Evolutionary conservation across 169 alveolate genomes (phyloP).

Genomic region (Eimeria acervulina): DNA sequence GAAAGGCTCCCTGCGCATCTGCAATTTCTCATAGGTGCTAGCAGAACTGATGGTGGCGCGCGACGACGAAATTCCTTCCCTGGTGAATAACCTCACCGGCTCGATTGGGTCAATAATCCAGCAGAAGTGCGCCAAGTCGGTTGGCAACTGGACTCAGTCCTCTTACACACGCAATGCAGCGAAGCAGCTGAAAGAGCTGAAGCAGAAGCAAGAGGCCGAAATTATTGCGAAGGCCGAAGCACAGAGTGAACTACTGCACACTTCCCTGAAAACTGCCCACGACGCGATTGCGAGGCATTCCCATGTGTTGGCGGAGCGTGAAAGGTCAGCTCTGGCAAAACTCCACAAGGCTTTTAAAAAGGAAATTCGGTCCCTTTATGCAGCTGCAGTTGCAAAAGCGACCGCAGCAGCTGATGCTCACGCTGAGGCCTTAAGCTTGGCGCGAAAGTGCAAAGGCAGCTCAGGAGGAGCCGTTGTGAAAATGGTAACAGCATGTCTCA

Average conservation of each 20-base stretch:
- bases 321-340: slow-evolving; percentile 39
- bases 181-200: slow-evolving; percentile 52
- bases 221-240: slow-evolving; percentile 40
- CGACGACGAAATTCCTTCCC: slow-evolving; percentile 45
- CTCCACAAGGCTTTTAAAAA: slow-evolving; percentile 61
- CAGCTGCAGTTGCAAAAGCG: slow-evolving; percentile 34
- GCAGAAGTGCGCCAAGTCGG: slow-evolving; percentile 48
- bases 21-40: slow-evolving; percentile 1
- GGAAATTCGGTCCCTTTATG: slow-evolving; percentile 36
- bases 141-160: slow-evolving; percentile 59
- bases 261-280: slow-evolving; percentile 46
- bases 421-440: slow-evolving; percentile 6
- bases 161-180: slow-evolving; percentile 13
- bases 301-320: slow-evolving; percentile 65
- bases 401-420: slow-evolving; percentile 49
- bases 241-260: slow-evolving; percentile 64
- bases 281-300: slow-evolving; percentile 55
- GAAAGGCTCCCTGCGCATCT: background rate
- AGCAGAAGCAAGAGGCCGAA: slow-evolving; percentile 60
- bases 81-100: slow-evolving; percentile 70
- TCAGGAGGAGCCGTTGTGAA: background rate
- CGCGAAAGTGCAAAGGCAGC: slow-evolving; percentile 66
- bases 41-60: slow-evolving; percentile 69
- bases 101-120: slow-evolving; percentile 45
- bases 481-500: background rate